A percentile compares a stretch with the other conserved stretches of the same genome.
Evolutionary conservation across 179 eudicot genomes (phyloP).

Genomic region (Carnegiea gigantea): DNA sequence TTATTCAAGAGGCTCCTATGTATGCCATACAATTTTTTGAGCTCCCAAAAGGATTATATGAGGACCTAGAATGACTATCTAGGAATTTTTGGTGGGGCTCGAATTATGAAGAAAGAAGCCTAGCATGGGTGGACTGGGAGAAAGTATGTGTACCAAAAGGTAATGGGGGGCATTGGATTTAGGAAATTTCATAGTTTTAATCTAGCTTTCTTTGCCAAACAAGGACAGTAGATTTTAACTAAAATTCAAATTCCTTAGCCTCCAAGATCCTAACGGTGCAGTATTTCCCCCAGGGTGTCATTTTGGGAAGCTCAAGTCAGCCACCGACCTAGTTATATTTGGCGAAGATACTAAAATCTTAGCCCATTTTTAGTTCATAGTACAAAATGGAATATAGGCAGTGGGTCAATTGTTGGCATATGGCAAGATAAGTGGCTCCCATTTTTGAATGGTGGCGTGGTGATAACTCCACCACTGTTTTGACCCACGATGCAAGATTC

Average conservation of each 20-base stretch:
- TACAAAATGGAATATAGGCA: neutral
- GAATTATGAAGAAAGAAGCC: neutral
- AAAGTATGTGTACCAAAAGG: neutral
- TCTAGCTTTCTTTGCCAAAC: neutral
- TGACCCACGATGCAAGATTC: no score
- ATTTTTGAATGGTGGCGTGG: neutral
- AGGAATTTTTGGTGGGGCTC: neutral
- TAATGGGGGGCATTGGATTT: neutral
- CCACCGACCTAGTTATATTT: neutral
- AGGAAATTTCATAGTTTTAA: neutral
- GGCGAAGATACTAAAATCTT: neutral
- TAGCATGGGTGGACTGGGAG: neutral
- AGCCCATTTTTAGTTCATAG: neutral
- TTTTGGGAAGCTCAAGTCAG: neutral
- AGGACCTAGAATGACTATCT: neutral
- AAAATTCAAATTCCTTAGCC: neutral
- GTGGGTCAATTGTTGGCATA: neutral
- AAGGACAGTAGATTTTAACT: neutral
- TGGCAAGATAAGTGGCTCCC: neutral
- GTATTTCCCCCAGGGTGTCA: neutral
- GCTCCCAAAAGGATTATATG: neutral
- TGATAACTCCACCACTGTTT: neutral
- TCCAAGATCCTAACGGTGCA: neutral
- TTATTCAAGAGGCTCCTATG: neutral
- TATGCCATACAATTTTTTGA: neutral